phyloP scores from a whole-genome alignment of 2,329 filamentous ascomycete species.

The Catunica adiposa region DNA sequence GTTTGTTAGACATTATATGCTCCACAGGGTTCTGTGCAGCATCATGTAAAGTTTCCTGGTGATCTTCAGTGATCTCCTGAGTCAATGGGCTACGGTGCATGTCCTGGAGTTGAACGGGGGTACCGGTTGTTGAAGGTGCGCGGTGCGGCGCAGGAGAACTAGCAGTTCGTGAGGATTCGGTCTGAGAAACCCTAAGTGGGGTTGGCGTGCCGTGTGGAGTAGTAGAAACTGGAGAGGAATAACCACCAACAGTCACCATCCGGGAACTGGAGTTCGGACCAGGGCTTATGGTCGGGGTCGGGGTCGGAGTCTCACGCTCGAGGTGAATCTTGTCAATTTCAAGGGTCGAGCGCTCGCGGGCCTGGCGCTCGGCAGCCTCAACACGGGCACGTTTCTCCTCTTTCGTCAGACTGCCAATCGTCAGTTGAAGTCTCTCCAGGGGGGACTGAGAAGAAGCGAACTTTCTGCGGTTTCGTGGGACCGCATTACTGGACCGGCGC shows the following conservation, averaged over 20 bases:
- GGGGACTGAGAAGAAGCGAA: constrained; percentile 75
- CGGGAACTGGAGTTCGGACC: constrained; percentile 3
- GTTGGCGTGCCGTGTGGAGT: constrained; percentile 8
- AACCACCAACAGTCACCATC: constrained; percentile 7
- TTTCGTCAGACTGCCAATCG: constrained; percentile 82
- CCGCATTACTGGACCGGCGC: constrained; percentile 8
- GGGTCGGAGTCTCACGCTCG: constrained; percentile 11
- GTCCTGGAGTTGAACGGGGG: constrained; percentile 5
- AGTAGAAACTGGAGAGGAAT: constrained; percentile 3
- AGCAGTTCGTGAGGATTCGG: neutral
- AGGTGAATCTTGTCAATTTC: constrained; percentile 17
- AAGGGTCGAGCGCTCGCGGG: constrained; percentile 42
- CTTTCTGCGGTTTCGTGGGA: constrained; percentile 19
- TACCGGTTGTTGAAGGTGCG: neutral
- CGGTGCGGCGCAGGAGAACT: neutral
- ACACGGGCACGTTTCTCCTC: constrained; percentile 82
- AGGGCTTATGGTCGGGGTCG: constrained; percentile 10
- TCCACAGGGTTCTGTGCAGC: constrained; percentile 6
- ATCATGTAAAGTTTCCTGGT: neutral
- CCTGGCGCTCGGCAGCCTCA: constrained; percentile 61
- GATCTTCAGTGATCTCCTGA: constrained; percentile 1
- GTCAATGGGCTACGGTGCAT: constrained; percentile 4
- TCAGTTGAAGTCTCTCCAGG: constrained; percentile 81
- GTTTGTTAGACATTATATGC: constrained; percentile 7
- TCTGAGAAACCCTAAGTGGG: neutral